Evolutionary conservation across 2,329 filamentous ascomycete species (phyloP), one percentile per base, ranked within the genome.

Genomic region (Xylariaceae sp.): DNA sequence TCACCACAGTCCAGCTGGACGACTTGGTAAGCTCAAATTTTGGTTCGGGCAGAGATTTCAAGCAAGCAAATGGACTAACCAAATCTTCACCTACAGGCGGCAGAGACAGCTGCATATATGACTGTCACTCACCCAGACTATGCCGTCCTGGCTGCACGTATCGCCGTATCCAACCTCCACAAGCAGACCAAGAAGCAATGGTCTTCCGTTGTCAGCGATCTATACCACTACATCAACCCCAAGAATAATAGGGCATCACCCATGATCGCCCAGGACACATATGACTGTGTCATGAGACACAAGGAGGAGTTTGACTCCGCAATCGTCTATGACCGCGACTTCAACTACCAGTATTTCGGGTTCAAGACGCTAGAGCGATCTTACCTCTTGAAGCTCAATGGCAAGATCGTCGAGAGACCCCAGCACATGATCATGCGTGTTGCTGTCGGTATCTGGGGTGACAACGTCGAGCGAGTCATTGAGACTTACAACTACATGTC

Each of bases 371-470:
- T 99, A 38, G 94, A 99, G 80, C 87, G 94, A 55, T 99, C 94
- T 68, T 99, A 99, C 69, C 87, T 99, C 47, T 86, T 99, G 62
- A 92, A 95, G 70, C 88, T 97, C 61, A 83, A 97, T 66, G 92
- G 91, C 71, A 96, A 97, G 77, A 90, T 97, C 69, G 93, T 92
- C 47, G 94, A 99, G 79, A 86, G 94, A 66, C 94, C 94, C 42
- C 94, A 99, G 75, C 94, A 99, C 78, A 94, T 99, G 91, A 93
- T 99, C 66, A 99, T 99, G 94, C 90, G 94, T 82, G 94, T 99
- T 48, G 84, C 94, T 63, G 93, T 99, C 53, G 94, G 94, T 53
- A 96, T 99, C 63, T 95, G 96, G 79, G 92, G 92, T 54, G 90
- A 96, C 59, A 83, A 97, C 66, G 88, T 99, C 55, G 94, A 97